Percentiles rank a stretch among this genome's conserved stretches.
These are phyloP conservation scores for Kokia cookei DNA, from an alignment of 441 rosid genomes.

Conservation along the genomic window DNA sequence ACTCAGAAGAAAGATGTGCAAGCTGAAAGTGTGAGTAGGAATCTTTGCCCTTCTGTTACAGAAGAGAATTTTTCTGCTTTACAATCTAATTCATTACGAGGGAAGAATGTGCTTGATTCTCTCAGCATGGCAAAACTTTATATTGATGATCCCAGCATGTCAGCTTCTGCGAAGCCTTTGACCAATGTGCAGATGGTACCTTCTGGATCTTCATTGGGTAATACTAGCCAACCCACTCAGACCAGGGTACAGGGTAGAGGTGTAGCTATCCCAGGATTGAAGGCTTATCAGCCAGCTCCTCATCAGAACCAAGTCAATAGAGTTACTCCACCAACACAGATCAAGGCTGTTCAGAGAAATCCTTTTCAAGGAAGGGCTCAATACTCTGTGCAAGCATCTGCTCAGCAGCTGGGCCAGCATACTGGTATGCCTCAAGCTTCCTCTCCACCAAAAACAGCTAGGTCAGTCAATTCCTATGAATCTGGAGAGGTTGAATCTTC, in stretches of 20 bases:
- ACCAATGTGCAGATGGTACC: slow-evolving; percentile 29
- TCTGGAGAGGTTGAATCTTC: slow-evolving; percentile 53
- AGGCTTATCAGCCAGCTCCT: slow-evolving; percentile 40
- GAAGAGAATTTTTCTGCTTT: slow-evolving; percentile 32
- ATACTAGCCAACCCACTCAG: slow-evolving; percentile 41
- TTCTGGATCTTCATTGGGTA: slow-evolving; percentile 33
- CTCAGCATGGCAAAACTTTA: slow-evolving; percentile 47
- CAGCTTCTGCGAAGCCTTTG: slow-evolving; percentile 46
- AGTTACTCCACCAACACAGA: slow-evolving; percentile 37
- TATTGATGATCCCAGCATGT: slow-evolving; percentile 40
- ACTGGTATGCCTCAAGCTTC: slow-evolving; percentile 53
- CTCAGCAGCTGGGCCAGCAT: slow-evolving; percentile 45
- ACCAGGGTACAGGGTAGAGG: slow-evolving; percentile 61
- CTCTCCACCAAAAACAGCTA: slow-evolving; percentile 55
- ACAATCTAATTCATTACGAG: slow-evolving; percentile 30
- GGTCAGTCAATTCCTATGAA: slow-evolving; percentile 40
- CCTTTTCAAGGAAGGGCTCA: slow-evolving; percentile 37
- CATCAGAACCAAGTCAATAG: slow-evolving; percentile 39
- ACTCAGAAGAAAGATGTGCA: slow-evolving; percentile 55
- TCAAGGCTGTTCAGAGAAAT: slow-evolving; percentile 32
- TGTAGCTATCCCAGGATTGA: slow-evolving; percentile 35
- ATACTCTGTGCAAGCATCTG: slow-evolving; percentile 38
- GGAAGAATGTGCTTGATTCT: slow-evolving; percentile 44
- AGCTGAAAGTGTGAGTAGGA: slow-evolving; percentile 41
- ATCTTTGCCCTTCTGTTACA: slow-evolving; percentile 23